A percentile compares a stretch with the other conserved stretches of the same genome.
phyloP scores from a whole-genome alignment of 2,329 filamentous ascomycete genomes.

The Alternaria ethzedia region DNA sequence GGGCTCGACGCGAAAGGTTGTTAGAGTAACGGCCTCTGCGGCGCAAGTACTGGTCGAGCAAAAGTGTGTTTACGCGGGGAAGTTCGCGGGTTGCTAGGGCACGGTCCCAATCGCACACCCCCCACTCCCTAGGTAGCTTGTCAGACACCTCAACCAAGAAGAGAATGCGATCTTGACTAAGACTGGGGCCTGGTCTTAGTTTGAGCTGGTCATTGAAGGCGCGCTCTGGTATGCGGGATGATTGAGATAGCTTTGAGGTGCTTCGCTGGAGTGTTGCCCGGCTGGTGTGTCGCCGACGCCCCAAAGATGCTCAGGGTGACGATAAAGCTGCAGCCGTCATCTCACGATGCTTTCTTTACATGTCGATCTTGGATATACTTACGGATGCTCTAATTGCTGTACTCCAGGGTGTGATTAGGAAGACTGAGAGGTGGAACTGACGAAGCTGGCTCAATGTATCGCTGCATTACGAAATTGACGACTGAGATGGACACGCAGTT shows the following conservation, averaged over 20 bases:
- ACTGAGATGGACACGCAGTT: not conserved
- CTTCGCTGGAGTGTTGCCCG: not conserved
- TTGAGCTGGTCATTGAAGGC: not conserved
- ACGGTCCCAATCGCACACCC: not conserved
- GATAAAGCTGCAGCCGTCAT: not conserved
- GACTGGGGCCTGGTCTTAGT: not conserved
- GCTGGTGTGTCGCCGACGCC: not conserved
- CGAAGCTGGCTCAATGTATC: not conserved
- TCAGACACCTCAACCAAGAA: not conserved
- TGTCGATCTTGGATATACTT: not conserved
- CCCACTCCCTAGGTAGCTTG: not conserved
- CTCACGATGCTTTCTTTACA: not conserved
- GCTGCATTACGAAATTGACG: not conserved
- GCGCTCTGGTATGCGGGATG: not conserved
- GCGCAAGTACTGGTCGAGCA: constrained; percentile 5
- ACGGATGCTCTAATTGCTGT: not conserved
- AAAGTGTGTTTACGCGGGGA: constrained; percentile 15
- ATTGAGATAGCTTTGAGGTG: not conserved
- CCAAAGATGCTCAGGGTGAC: not conserved
- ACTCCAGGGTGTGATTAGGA: not conserved
- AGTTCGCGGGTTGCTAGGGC: constrained; percentile 9
- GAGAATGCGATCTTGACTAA: not conserved
- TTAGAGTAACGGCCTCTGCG: not conserved
- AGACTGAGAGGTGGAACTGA: not conserved
- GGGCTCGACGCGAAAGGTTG: not conserved